Conservation (phyloP, 164 flowering plant species). For the Malania oleifera region DNA sequence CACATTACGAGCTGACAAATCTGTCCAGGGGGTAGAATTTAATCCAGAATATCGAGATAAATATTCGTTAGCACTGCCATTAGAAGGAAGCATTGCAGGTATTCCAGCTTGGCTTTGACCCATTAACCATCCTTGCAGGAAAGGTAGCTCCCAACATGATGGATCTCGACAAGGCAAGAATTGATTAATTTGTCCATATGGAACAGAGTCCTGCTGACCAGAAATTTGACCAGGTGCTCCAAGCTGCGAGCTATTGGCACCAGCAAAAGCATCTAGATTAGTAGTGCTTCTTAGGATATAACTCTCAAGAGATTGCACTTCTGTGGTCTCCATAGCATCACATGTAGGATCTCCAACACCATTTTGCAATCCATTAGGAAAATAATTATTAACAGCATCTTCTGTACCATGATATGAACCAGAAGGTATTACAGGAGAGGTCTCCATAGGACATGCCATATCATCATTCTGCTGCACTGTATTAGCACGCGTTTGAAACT, state of each 20-base stretch:
- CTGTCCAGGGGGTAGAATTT: too few relatives aligned
- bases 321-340: neutral
- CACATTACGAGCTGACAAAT: too few relatives aligned
- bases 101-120: slow-evolving; percentile 23
- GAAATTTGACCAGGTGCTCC: neutral
- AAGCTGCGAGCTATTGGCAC: neutral
- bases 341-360: neutral
- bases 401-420: neutral
- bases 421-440: neutral
- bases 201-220: slow-evolving; percentile 3
- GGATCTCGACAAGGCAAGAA: slow-evolving; percentile 15
- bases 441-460: neutral
- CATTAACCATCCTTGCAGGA: slow-evolving; percentile 22
- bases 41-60: slow-evolving; percentile 3
- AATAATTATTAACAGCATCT: neutral
- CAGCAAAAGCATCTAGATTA: neutral
- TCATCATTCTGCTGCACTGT: neutral
- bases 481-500: neutral
- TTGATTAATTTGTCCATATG: slow-evolving; percentile 18
- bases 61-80: slow-evolving; percentile 9
- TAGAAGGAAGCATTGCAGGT: slow-evolving; percentile 6
- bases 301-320: neutral
- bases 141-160: slow-evolving; percentile 20
- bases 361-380: neutral
- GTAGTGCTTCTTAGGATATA: neutral